phyloP scores from a whole-genome alignment of 164 flowering plant genomes.

The Vitis amurensis region DNA sequence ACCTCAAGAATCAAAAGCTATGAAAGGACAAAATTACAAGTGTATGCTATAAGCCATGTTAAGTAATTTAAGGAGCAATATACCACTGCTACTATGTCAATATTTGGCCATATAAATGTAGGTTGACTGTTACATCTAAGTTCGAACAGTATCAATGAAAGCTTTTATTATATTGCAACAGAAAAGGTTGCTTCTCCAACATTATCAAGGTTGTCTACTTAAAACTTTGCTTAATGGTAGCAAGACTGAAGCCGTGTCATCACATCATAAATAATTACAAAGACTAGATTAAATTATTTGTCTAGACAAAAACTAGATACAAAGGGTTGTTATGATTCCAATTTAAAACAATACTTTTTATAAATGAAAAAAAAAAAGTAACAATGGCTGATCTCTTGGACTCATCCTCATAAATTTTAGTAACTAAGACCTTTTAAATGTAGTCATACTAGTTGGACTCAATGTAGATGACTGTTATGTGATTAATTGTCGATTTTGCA shows the following conservation, averaged over 20 bases:
- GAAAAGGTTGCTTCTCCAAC: background rate
- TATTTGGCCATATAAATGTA: background rate
- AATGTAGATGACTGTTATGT: too few relatives aligned
- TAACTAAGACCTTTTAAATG: too few relatives aligned
- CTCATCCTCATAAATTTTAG: too few relatives aligned
- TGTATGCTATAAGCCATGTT: too few relatives aligned
- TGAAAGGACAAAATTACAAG: background rate
- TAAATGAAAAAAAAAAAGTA: background rate
- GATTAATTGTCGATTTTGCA: too few relatives aligned
- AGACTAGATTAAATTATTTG: background rate
- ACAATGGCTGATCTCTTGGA: too few relatives aligned
- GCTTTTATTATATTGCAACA: background rate
- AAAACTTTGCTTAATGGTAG: background rate
- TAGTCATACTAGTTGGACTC: too few relatives aligned
- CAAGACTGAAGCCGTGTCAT: background rate
- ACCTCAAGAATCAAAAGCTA: background rate
- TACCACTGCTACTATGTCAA: too few relatives aligned
- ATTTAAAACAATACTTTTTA: too few relatives aligned
- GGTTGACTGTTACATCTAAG: background rate
- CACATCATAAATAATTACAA: background rate
- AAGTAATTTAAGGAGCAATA: too few relatives aligned
- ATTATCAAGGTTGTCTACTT: background rate
- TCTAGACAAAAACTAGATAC: background rate
- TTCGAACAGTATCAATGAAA: background rate
- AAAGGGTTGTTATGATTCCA: too few relatives aligned